A percentile compares a stretch with the other conserved stretches of the same genome.
These are phyloP conservation scores for Lasiodiplodia hormozganensis DNA, from an alignment of 2,329 filamentous ascomycete species.

Conservation along the genomic window DNA sequence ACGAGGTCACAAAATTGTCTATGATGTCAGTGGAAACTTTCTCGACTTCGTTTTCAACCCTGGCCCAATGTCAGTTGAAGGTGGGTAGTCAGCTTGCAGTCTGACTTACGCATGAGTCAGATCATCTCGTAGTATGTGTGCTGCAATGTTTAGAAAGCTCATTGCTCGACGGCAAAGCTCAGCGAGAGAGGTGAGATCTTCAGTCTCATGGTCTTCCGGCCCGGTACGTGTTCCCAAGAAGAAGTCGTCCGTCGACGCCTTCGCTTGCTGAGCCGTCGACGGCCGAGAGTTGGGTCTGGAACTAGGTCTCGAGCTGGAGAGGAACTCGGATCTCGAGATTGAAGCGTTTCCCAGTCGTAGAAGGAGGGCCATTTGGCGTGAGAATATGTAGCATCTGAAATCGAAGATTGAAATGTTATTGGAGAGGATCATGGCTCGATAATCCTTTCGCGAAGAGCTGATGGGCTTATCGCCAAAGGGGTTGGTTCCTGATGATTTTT, in stretches of 20 bases:
- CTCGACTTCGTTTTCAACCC: conserved; percentile 40
- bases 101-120: conserved; percentile 65
- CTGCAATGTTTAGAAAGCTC: conserved; percentile 82
- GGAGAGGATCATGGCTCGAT: conserved; percentile 87
- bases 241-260: conserved; percentile 43
- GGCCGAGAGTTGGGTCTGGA: conserved; percentile 36
- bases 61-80: conserved; percentile 36
- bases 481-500: conserved; percentile 21
- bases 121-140: conserved; percentile 80
- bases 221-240: conserved; percentile 38
- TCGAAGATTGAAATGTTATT: conserved; percentile 97
- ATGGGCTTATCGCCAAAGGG: conserved; percentile 42
- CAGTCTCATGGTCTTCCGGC: conserved; percentile 60
- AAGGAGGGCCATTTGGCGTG: conserved; percentile 82
- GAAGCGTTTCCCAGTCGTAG: conserved; percentile 77
- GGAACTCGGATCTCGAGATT: conserved; percentile 47
- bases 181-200: conserved; percentile 80
- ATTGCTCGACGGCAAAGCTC: conserved; percentile 85
- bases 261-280: conserved; percentile 31
- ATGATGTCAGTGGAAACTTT: conserved; percentile 60
- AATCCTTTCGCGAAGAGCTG: conserved; percentile 68
- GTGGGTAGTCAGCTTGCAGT: neutral
- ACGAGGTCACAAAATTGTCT: conserved; percentile 78
- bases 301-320: conserved; percentile 43
- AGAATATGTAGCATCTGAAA: conserved; percentile 92